Percentiles rank a stretch among this genome's conserved stretches.
phyloP scores from a whole-genome alignment of 129 eudicot genomes.

The Artemisia annua region DNA sequence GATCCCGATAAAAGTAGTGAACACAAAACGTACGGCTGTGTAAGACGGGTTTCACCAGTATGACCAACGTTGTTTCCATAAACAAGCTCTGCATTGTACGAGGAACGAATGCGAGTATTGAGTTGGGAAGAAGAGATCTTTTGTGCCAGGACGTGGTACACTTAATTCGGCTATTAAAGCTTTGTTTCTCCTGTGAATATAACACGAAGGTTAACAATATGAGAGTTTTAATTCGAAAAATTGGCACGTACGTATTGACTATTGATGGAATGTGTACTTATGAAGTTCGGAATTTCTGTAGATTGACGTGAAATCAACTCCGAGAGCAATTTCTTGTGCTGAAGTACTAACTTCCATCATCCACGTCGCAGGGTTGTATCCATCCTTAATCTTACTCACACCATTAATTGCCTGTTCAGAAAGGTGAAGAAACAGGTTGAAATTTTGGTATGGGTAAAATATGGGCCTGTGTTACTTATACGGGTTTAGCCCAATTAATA shows the following conservation, averaged over 20 bases:
- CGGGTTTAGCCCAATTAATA: too few relatives aligned
- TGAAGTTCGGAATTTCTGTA: constrained; percentile 59
- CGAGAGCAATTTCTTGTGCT: constrained; percentile 50
- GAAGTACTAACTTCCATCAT: constrained; percentile 62
- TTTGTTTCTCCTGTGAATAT: constrained; percentile 46
- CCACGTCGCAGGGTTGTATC: constrained; percentile 76
- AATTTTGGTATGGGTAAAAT: too few relatives aligned
- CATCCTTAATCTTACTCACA: constrained; percentile 55
- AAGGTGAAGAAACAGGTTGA: too few relatives aligned
- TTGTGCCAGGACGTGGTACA: constrained; percentile 37
- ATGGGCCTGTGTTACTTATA: too few relatives aligned
- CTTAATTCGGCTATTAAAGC: constrained; percentile 40
- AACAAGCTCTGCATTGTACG: constrained; percentile 41
- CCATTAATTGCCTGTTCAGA: constrained; percentile 41
- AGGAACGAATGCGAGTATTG: constrained; percentile 41
- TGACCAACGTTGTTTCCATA: constrained; percentile 53
- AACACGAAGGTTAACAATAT: background rate
- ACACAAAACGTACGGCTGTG: constrained; percentile 39
- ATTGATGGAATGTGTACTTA: background rate
- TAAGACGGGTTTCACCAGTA: constrained; percentile 51
- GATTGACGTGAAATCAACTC: constrained; percentile 45
- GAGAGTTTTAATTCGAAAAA: background rate
- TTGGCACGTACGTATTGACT: background rate
- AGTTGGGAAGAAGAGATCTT: constrained; percentile 37
- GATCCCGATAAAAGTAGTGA: constrained; percentile 41